Evolutionary conservation across 106 monocot genomes (phyloP).

Genomic region (Dioscorea dumetorum): DNA sequence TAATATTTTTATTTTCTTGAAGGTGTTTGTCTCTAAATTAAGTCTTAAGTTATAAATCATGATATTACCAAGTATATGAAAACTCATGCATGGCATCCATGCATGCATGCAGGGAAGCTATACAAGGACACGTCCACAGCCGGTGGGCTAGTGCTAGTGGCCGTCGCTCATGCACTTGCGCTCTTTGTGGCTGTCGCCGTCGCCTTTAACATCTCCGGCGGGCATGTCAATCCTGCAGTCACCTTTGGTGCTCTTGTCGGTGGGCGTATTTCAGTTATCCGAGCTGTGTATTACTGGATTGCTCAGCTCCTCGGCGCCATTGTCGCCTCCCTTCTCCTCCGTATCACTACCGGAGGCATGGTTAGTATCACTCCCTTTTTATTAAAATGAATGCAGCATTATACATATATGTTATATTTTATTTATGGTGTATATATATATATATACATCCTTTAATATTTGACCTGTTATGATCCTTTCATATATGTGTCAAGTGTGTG

Average conservation of each 20-base stretch:
- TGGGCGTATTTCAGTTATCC: conserved; percentile 42
- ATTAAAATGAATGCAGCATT: background rate
- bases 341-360: conserved; percentile 51
- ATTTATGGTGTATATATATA: background rate
- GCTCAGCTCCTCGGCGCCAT: conserved; percentile 59
- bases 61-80: no score
- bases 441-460: no score
- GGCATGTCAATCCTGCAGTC: conserved; percentile 66
- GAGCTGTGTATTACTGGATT: conserved; percentile 48
- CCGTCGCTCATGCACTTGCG: conserved; percentile 51
- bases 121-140: conserved; percentile 32
- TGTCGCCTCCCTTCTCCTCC: conserved; percentile 34
- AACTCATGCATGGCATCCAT: no score
- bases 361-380: conserved; percentile 2
- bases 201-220: conserved; percentile 49
- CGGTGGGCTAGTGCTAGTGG: conserved; percentile 34
- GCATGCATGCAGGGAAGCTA: conserved; percentile 30
- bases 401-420: no score
- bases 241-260: conserved; percentile 50
- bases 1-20: no score
- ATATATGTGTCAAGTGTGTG: no score
- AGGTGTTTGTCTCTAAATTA: no score
- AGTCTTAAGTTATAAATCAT: no score
- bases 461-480: no score
- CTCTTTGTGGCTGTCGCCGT: conserved; percentile 39